Evolutionary conservation across 2,329 filamentous ascomycete species (phyloP), one percentile per base, ranked within the genome.

Genomic region (Dactylonectria estremocensis): DNA sequence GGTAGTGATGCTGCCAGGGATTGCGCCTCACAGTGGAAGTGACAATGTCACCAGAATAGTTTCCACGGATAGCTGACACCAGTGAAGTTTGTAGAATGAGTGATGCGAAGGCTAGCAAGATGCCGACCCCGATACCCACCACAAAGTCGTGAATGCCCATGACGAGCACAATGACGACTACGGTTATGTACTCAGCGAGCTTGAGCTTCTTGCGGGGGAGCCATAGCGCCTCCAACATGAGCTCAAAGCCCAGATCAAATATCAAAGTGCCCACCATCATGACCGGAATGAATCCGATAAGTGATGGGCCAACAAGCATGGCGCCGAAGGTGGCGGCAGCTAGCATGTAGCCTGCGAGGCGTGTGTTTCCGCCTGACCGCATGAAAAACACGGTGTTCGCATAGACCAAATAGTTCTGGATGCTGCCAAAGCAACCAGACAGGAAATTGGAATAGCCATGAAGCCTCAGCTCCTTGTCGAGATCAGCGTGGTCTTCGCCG

Each of bases 81-180:
- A 92, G 90, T 2, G 96, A 97, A 10, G 95, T 95, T 79, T 98
- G 95, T 28, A 98, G 91, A 31, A 97, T 94, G 69, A 97, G 92
- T 52, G 94, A 95, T 24, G 97, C 88, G 77, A 97, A 98, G 0
- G 96, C 96, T 50, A 99, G 85, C 2, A 97, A 86, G 62, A 99
- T 97, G 5, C 96, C 96, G 31, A 97, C 89, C 11, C 96, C 91
- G 49, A 99, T 98, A 20, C 96, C 96, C 33, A 94, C 90, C 4
- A 99, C 96, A 78, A 99, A 99, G 80, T 99, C 96, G 82, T 97
- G 95, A 10, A 95, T 90, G 2, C 96, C 96, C 96, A 99, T 99
- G 46, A 97, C 94, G 22, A 98, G 84, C 1, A 98, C 95, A 72
- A 98, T 98, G 45, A 91, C 90, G 63, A 97, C 84, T 50, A 97